These are phyloP conservation scores for Pisolithus marmoratus DNA, from an alignment of 768 basidiomycete species.

Conservation along the genomic window DNA sequence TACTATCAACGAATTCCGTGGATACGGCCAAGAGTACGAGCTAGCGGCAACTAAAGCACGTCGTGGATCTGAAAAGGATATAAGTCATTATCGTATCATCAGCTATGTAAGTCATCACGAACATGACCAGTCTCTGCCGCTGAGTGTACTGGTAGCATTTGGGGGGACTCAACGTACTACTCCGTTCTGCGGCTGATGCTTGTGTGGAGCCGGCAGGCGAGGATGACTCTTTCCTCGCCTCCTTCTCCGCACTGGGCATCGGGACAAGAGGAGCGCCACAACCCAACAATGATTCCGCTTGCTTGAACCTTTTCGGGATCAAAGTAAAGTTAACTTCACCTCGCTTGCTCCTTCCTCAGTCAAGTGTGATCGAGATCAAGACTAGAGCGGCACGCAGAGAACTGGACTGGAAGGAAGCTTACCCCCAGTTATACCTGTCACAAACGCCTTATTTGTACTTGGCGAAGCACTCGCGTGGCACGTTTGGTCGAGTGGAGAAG, in stretches of 20 bases:
- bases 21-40: constrained; percentile 61
- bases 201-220: constrained; percentile 13
- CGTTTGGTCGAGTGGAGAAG: constrained; percentile 47
- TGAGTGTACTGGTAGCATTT: constrained; percentile 38
- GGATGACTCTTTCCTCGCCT: constrained; percentile 20
- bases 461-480: constrained; percentile 51
- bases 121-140: background rate
- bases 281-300: background rate
- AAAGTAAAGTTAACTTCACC: constrained; percentile 20
- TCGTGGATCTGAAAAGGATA: constrained; percentile 42
- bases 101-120: constrained; percentile 44
- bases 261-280: background rate
- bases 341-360: constrained; percentile 29
- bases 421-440: constrained; percentile 65
- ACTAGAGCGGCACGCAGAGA: constrained; percentile 24
- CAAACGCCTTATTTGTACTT: constrained; percentile 59
- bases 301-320: constrained; percentile 2
- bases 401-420: constrained; percentile 54
- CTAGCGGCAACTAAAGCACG: constrained; percentile 46
- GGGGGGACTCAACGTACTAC: constrained; percentile 51
- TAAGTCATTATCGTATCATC: constrained; percentile 60
- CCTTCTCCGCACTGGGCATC: constrained; percentile 22
- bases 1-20: constrained; percentile 24
- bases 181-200: constrained; percentile 55
- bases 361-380: constrained; percentile 30